Base-by-base conservation (phyloP, 345 rosid species). In the Aurinia saxatilis region DNA sequence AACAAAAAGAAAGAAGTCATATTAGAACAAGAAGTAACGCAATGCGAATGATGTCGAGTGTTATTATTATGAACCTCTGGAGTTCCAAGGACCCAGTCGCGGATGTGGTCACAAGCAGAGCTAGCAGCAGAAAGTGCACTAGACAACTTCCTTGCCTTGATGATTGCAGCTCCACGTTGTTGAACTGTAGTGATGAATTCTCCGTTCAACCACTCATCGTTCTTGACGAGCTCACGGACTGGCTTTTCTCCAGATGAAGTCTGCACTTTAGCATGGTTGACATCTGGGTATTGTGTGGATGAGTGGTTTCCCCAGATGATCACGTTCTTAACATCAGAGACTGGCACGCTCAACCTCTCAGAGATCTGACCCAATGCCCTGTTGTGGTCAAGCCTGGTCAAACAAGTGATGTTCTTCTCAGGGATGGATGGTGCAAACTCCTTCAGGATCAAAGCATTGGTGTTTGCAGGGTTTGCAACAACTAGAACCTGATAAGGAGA, bases 291-390 rank as follows among this genome's bases (percentile, higher is more conserved):
- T 72, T 93, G 99, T 42, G 85, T 64, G 54, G 99, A 93, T 34
- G 99, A 93, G 73, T 93, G 99, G 79, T 93, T 93, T 31, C 99
- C 99, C 99, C 99, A 93, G 42, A 93, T 93, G 17, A 93, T 87
- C 52, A 73, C 96, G 55, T 93, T 93, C 77, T 93, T 93, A 57
- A 93, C 97, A 73, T 87, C 92, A 75, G 77, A 87, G 1, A 93
- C 99, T 48, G 81, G 96, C 27, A 93, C 84, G 47, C 76, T 90
- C 67, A 93, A 70, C 66, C 79, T 90, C 86, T 93, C 99, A 0
- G 97, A 86, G 72, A 93, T 76, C 75, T 93, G 97, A 56, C 99
- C 99, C 77, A 93, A 72, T 5, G 97, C 99, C 95, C 99, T 84
- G 82, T 93, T 93, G 72, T 93, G 99, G 73, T 93, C 97, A 68